Conservation (phyloP, 306 rosid genomes). For the Aeschynomene evenia region DNA sequence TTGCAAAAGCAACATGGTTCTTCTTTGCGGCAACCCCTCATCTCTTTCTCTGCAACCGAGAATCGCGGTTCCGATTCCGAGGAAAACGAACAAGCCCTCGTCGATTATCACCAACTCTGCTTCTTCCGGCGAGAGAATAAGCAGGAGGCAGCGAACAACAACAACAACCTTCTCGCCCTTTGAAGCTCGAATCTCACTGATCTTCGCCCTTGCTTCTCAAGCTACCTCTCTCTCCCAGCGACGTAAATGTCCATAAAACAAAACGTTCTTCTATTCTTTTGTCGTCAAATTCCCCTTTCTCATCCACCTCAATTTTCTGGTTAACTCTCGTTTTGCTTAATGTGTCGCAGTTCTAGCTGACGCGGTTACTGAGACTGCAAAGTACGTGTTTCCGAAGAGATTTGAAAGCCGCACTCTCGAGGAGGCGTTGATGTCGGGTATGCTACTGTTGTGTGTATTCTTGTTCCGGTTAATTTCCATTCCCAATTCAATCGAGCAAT, state of each 20-base stretch:
- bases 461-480: constrained; percentile 4
- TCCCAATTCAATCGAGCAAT: constrained; percentile 11
- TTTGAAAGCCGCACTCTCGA: constrained; percentile 79
- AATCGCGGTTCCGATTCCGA: constrained; percentile 13
- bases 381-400: constrained; percentile 73
- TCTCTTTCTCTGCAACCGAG: constrained; percentile 35
- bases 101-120: constrained; percentile 41
- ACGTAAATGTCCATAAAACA: constrained; percentile 50
- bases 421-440: constrained; percentile 87
- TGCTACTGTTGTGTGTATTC: neutral
- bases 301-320: neutral
- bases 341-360: constrained; percentile 58
- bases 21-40: constrained; percentile 30
- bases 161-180: constrained; percentile 45
- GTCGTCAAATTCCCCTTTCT: neutral
- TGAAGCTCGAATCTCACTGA: constrained; percentile 78
- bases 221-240: constrained; percentile 67
- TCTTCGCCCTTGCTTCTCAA: constrained; percentile 80
- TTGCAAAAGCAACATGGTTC: constrained; percentile 25
- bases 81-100: constrained; percentile 27
- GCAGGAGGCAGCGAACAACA: constrained; percentile 36
- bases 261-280: neutral
- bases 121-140: constrained; percentile 41
- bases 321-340: neutral
- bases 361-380: constrained; percentile 63